These are phyloP conservation scores for Pythium dissotocum DNA, from an alignment of 352 stramenopile genomes.

Conservation along the genomic window DNA sequence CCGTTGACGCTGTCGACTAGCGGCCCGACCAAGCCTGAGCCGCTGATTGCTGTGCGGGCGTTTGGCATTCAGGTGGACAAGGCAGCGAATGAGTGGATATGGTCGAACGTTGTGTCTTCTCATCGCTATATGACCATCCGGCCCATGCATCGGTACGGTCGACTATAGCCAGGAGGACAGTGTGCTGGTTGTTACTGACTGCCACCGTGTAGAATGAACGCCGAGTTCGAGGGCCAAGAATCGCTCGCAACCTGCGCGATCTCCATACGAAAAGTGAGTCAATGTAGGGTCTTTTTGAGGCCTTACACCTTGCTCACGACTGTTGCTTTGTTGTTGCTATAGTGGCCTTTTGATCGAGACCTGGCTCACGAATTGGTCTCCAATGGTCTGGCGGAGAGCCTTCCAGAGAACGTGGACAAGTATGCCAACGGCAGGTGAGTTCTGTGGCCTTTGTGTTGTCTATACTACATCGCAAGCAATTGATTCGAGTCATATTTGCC, in stretches of 20 bases:
- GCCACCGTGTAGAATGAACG: neutral
- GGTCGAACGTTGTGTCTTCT: conserved; percentile 62
- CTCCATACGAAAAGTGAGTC: conserved; percentile 44
- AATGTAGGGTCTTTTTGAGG: neutral
- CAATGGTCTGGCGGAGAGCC: conserved; percentile 57
- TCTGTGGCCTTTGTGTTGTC: neutral
- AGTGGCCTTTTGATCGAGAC: conserved; percentile 55
- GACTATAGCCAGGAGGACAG: no score
- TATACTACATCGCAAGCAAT: no score
- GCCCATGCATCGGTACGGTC: conserved; percentile 49
- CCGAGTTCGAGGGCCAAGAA: conserved; percentile 8
- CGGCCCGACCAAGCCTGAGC: conserved; percentile 19
- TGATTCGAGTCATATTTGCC: no score
- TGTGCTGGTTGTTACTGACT: no score
- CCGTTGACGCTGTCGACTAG: conserved; percentile 14
- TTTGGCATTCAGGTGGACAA: conserved; percentile 81
- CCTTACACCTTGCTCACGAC: no score
- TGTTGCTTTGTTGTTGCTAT: conserved; percentile 10
- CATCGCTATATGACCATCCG: conserved; percentile 64
- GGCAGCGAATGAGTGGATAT: conserved; percentile 65
- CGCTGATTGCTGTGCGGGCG: conserved; percentile 56
- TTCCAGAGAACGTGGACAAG: conserved; percentile 58
- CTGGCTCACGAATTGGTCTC: conserved; percentile 65
- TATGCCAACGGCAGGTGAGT: conserved; percentile 68
- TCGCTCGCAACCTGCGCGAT: conserved; percentile 57